These are phyloP conservation scores for Vitis hybrid DNA, from an alignment of 177 flowering plant genomes.

Conservation along the genomic window DNA sequence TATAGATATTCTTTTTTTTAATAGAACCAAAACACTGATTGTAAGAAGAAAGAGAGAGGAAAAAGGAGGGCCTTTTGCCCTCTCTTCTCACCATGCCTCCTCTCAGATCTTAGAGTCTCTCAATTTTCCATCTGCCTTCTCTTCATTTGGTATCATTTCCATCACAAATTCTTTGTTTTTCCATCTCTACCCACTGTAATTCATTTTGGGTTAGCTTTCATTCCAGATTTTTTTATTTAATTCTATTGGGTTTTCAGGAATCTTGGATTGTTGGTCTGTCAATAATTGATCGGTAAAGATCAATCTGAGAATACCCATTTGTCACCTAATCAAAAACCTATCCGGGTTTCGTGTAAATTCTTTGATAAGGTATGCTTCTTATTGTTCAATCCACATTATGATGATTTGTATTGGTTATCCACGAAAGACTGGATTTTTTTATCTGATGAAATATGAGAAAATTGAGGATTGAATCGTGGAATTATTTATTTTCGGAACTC, in stretches of 20 bases:
- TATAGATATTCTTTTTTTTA: conserved; percentile 3
- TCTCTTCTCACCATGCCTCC: conserved; percentile 58
- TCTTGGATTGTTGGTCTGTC: conserved; percentile 36
- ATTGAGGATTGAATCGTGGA: background rate
- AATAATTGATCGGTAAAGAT: conserved; percentile 29
- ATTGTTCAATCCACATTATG: conserved; percentile 31
- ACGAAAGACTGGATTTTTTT: conserved; percentile 6
- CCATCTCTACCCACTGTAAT: conserved; percentile 1
- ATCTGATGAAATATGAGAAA: background rate
- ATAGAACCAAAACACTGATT: background rate
- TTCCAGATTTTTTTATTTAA: conserved; percentile 3
- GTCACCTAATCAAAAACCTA: conserved; percentile 7
- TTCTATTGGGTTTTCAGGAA: conserved; percentile 28
- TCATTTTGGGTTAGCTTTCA: conserved; percentile 10
- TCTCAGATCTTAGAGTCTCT: conserved; percentile 61
- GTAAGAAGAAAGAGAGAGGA: conserved; percentile 21
- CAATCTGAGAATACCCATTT: conserved; percentile 28
- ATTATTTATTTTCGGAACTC: background rate
- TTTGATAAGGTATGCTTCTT: conserved; percentile 13
- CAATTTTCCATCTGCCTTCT: conserved; percentile 40
- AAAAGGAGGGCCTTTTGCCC: conserved; percentile 46
- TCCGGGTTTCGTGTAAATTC: conserved; percentile 15
- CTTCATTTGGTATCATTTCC: conserved; percentile 23
- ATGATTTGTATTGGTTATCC: conserved; percentile 6
- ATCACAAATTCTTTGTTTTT: conserved; percentile 10